Conservation (phyloP, 2,329 filamentous ascomycete species). For the Annulohypoxylon truncatum region DNA sequence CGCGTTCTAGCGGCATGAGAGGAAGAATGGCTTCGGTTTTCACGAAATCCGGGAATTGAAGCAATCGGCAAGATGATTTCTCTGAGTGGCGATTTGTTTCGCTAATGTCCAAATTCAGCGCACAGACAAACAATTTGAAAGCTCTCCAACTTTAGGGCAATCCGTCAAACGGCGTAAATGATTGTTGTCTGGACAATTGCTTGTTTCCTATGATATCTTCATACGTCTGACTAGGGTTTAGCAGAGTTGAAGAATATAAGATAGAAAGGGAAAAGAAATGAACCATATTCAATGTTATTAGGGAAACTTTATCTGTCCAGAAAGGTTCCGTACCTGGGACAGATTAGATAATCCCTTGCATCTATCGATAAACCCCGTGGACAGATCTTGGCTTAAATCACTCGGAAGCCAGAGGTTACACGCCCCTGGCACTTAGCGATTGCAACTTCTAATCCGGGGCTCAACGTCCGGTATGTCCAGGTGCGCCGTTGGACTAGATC, state of each 20-base stretch:
- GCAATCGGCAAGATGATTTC: background rate
- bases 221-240: background rate
- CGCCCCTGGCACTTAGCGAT: background rate
- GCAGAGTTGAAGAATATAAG: background rate
- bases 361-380: conserved; percentile 9
- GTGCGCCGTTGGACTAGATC: background rate
- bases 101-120: background rate
- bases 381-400: background rate
- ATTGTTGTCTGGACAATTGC: background rate
- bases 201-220: background rate
- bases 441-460: conserved; percentile 12
- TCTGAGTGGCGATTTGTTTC: background rate
- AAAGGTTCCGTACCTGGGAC: no score
- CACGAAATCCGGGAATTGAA: background rate
- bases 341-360: background rate
- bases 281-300: no score
- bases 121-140: background rate
- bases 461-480: background rate
- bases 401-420: background rate
- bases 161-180: background rate
- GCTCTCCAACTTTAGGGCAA: background rate
- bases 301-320: no score
- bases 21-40: background rate
- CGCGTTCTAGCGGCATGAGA: background rate
- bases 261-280: background rate